Conservation (phyloP, 805 yeast genomes). For the Lachancea cidri region DNA sequence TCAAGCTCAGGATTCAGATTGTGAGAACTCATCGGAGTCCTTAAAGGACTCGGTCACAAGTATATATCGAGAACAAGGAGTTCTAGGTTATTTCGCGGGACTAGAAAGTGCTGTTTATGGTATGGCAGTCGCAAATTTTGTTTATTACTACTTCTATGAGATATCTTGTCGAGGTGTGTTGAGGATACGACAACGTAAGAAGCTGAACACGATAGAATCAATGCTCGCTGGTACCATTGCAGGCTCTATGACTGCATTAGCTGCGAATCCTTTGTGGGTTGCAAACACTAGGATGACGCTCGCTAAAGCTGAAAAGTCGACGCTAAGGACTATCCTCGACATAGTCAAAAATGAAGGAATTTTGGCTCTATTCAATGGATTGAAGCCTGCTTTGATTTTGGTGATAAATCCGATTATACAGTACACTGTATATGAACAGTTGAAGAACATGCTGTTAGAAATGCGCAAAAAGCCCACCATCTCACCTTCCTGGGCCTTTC, state of each 20-base stretch:
- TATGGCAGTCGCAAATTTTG: constrained; percentile 77
- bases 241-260: constrained; percentile 75
- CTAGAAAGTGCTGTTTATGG: constrained; percentile 85
- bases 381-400: constrained; percentile 79
- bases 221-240: constrained; percentile 79
- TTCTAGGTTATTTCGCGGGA: constrained; percentile 73
- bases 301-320: constrained; percentile 34
- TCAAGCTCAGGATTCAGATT: constrained; percentile 42
- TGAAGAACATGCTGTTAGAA: constrained; percentile 59
- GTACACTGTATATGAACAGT: constrained; percentile 85
- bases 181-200: constrained; percentile 19
- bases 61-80: constrained; percentile 54
- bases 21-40: constrained; percentile 19
- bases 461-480: constrained; percentile 41
- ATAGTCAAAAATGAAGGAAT: constrained; percentile 70
- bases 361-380: constrained; percentile 71
- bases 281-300: constrained; percentile 89
- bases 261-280: constrained; percentile 91
- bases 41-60: constrained; percentile 39
- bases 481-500: constrained; percentile 71
- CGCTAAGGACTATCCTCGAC: constrained; percentile 53
- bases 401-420: constrained; percentile 89
- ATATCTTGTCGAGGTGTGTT: constrained; percentile 48
- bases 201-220: constrained; percentile 58
- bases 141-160: constrained; percentile 89